Conservation (phyloP, 2,329 filamentous ascomycete genomes). For the Fusarium odoratissimum region DNA sequence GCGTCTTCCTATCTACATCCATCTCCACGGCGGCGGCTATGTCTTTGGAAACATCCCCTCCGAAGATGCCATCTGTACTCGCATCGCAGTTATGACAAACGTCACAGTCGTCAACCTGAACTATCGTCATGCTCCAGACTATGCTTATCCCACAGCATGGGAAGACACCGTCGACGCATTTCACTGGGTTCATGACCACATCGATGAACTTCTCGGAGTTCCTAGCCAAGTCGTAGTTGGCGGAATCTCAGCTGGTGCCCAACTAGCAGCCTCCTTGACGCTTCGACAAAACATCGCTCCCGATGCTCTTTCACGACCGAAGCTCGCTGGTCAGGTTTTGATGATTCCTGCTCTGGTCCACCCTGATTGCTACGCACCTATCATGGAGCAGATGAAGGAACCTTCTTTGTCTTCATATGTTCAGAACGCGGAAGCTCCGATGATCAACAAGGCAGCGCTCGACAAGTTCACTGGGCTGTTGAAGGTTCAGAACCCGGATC, state of each 20-base stretch:
- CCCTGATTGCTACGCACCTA: slow-evolving; percentile 37
- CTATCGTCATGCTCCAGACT: slow-evolving; percentile 69
- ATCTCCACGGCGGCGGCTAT: slow-evolving; percentile 68
- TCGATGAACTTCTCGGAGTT: slow-evolving; percentile 10
- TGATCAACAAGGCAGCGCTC: slow-evolving; percentile 40
- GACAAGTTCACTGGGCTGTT: slow-evolving; percentile 44
- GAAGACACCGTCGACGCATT: slow-evolving; percentile 66
- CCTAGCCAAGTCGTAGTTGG: slow-evolving; percentile 55
- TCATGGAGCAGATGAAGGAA: slow-evolving; percentile 52
- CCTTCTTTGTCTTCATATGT: slow-evolving; percentile 57
- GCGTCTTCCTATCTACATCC: slow-evolving; percentile 61
- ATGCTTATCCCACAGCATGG: slow-evolving; percentile 63
- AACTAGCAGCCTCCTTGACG: slow-evolving; percentile 55
- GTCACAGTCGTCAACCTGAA: slow-evolving; percentile 65
- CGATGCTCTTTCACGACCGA: slow-evolving; percentile 25
- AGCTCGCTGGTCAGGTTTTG: slow-evolving; percentile 62
- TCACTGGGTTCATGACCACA: slow-evolving; percentile 60
- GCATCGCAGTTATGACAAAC: slow-evolving; percentile 55
- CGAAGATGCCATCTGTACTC: slow-evolving; percentile 64
- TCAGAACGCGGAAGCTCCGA: slow-evolving; percentile 60
- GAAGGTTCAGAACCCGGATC: slow-evolving; percentile 29
- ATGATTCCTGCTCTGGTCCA: slow-evolving; percentile 60
- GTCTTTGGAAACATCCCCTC: slow-evolving; percentile 64
- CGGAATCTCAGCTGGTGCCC: slow-evolving; percentile 61
- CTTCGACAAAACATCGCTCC: slow-evolving; percentile 52